phyloP scores from a whole-genome alignment of 768 basidiomycete genomes.

The Trametopsis cervina region DNA sequence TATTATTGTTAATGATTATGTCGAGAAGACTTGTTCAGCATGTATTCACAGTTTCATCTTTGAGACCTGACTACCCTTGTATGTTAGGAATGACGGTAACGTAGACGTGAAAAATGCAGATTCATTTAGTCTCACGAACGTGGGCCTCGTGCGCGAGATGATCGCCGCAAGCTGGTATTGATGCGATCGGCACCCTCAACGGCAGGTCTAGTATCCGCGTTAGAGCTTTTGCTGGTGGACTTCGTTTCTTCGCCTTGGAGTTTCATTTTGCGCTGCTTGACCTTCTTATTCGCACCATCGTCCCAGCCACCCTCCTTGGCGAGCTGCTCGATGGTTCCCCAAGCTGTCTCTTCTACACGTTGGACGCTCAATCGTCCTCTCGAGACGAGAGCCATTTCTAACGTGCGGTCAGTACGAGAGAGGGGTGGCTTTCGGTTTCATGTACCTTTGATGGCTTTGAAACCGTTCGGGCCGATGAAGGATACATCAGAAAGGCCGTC shows the following conservation, averaged over 20 bases:
- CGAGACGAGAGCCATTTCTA: conserved; percentile 74
- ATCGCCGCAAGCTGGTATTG: background rate
- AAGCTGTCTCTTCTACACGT: conserved; percentile 60
- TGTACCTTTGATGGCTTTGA: conserved; percentile 58
- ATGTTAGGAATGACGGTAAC: too few species aligned
- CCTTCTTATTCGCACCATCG: conserved; percentile 14
- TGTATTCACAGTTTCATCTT: too few species aligned
- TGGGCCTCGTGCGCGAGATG: background rate
- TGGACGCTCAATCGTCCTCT: conserved; percentile 87
- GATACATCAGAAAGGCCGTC: conserved; percentile 45
- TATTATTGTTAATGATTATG: background rate
- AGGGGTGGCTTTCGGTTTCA: background rate
- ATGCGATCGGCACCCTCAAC: background rate
- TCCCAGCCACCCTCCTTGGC: conserved; percentile 81
- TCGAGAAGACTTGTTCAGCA: too few species aligned
- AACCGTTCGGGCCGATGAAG: conserved; percentile 60
- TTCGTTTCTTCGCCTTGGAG: background rate
- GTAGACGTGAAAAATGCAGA: too few species aligned
- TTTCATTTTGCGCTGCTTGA: conserved; percentile 1
- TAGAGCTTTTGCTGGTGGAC: background rate
- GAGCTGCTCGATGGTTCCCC: conserved; percentile 50
- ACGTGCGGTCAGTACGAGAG: conserved; percentile 5
- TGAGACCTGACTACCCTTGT: too few species aligned
- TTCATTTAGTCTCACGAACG: background rate
- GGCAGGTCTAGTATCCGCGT: background rate